phyloP scores from a whole-genome alignment of 352 stramenopile species.

The Elongisporangium anandrum region DNA sequence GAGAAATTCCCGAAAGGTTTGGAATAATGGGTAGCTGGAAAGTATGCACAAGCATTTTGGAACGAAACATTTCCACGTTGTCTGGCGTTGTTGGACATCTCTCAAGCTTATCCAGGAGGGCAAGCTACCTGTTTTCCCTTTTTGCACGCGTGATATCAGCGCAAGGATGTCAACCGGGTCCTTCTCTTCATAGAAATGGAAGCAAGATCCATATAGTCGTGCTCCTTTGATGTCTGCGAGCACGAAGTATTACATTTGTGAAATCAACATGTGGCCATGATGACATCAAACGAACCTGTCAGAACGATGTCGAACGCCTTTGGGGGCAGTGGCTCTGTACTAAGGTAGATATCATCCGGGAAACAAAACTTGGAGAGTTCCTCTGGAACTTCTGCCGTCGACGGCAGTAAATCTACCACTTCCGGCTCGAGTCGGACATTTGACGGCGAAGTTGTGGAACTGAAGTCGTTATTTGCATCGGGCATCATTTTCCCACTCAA shows the following conservation, averaged over 20 bases:
- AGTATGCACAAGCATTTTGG: constrained; percentile 66
- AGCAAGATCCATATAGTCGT: constrained; percentile 47
- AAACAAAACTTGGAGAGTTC: constrained; percentile 77
- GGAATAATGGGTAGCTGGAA: constrained; percentile 49
- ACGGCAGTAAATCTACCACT: constrained; percentile 47
- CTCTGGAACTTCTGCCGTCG: constrained; percentile 39
- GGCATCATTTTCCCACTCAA: constrained; percentile 41
- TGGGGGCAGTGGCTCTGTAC: constrained; percentile 26
- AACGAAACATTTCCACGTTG: constrained; percentile 47
- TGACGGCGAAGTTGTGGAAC: constrained; percentile 23
- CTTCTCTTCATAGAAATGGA: constrained; percentile 65
- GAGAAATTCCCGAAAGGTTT: constrained; percentile 44
- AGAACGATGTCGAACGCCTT: constrained; percentile 67
- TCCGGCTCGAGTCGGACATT: constrained; percentile 50
- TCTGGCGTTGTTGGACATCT: constrained; percentile 60
- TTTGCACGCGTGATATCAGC: constrained; percentile 42
- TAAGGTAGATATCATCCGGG: constrained; percentile 51
- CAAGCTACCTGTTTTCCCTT: constrained; percentile 35
- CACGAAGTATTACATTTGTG: not conserved
- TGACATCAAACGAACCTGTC: constrained; percentile 27
- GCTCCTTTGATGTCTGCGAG: constrained; percentile 51
- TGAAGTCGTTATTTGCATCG: constrained; percentile 24
- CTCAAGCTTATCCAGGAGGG: constrained; percentile 66
- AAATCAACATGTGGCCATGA: not conserved
- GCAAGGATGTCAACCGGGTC: constrained; percentile 56